These are phyloP conservation scores for Hermanozyma aechmeae DNA, from an alignment of 805 yeast genomes.

Conservation along the genomic window DNA sequence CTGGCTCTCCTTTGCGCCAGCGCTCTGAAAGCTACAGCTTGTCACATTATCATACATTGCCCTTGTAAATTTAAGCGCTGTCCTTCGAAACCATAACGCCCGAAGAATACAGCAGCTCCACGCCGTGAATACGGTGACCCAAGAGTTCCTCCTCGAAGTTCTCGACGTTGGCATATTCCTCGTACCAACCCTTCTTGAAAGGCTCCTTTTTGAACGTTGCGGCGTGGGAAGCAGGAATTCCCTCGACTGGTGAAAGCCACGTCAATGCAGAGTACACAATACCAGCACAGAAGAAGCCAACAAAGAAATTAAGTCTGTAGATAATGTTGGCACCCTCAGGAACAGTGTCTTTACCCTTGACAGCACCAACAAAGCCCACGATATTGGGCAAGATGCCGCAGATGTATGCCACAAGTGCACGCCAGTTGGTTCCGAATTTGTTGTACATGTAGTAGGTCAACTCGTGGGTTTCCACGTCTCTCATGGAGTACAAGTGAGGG, in stretches of 20 bases:
- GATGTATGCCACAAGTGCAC: conserved; percentile 74
- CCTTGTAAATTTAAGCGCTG: too few species aligned
- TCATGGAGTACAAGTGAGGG: conserved; percentile 51
- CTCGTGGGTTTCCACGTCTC: conserved; percentile 21
- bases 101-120: too few species aligned
- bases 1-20: too few species aligned
- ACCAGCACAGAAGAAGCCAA: conserved; percentile 60
- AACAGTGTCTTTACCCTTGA: conserved; percentile 55
- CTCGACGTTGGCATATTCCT: conserved; percentile 56
- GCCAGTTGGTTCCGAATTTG: conserved; percentile 65
- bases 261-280: conserved; percentile 45
- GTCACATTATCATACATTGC: too few species aligned
- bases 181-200: conserved; percentile 52
- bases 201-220: too few species aligned
- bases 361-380: conserved; percentile 79
- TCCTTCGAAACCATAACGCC: too few species aligned
- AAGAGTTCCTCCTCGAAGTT: conserved; percentile 41
- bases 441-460: conserved; percentile 49
- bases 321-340: conserved; percentile 72
- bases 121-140: conserved; percentile 17
- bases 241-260: conserved; percentile 42
- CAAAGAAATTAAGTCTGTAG: conserved; percentile 65
- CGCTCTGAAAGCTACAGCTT: too few species aligned
- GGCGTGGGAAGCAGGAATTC: conserved; percentile 21
- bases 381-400: conserved; percentile 77